Base-by-base conservation (phyloP, 1,139 yeast species). In the Saccharomycopsis hybrid region DNA sequence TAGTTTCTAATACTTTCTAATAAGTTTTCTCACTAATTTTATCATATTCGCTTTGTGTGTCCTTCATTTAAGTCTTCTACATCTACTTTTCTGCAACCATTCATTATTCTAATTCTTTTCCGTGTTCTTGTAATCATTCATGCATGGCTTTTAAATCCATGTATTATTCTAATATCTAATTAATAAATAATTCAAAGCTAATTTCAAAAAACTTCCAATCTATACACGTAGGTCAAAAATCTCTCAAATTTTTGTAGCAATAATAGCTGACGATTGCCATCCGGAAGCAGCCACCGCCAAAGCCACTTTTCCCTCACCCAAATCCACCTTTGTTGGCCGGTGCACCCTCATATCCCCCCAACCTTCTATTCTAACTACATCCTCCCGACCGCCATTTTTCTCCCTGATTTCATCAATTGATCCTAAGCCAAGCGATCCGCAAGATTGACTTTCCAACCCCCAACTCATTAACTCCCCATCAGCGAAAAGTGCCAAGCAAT, bases 351-450 rank as follows among this genome's bases (percentile, higher is more conserved):
- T 9, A 24, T 13, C 24, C 7, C 24, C 13, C 24, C 24, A 36
- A 9, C 7, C 24, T 5, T 36, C 24, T 27, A 36, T 9, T 24
- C 13, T 13, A 11, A 36, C 39, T 5, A 13, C 18, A 5, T 71
- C 72, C 4, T 61, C 60, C 18, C 18, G 18, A 18, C 18, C 18
- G 3, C 61, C 57, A 4, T 41, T 41, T 28, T 58, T 60, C 3
- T 59, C 59, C 2, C 63, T 60, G 24, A 70, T 57, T 3, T 60
- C 56, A 2, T 64, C 66, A 11, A 66, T 60, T 18, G 61, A 53
- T 0, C 92, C 92, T 4, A 83, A 59, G 0, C 95, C 95, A 33
- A 85, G 64, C 58, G 87, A 81, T 2, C 95, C 95, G 63, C 88
- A 81, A 5, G 62, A 58, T 39, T 69, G 67, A 9, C 82, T 72